Base-by-base conservation (phyloP, 169 alveolate genomes). In the Cryptosporidium bovis region DNA sequence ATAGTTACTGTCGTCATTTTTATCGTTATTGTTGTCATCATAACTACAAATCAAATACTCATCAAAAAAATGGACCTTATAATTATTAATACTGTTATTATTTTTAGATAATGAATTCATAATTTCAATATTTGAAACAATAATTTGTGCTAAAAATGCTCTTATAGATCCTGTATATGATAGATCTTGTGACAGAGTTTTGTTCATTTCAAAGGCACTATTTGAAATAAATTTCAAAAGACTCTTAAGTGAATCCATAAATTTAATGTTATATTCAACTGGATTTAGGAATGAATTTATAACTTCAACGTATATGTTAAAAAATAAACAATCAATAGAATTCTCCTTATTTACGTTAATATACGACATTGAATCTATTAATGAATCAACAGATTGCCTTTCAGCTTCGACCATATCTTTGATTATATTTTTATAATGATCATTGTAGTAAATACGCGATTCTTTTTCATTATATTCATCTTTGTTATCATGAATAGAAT, bases 101-200 rank as follows among this genome's bases (percentile, higher is more conserved):
- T 31, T 20, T 12, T 7, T 33, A 33, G 5, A 8, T 16, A 10
- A 33, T 29, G 83, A 55, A 33, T 36, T 56, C 40, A 51, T 53
- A 13, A 62, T 18, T 29, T 77, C 87, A 56, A 77, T 51, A 62
- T 77, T 71, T 13, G 87, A 58, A 60, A 77, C 34, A 33, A 48
- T 48, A 20, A 77, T 44, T 24, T 77, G 87, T 13, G 87, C 65
- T 15, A 77, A 24, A 62, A 77, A 77, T 5, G 87, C 87, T 46
- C 53, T 77, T 6, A 77, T 34, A 13, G 87, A 56, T 24, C 77
- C 77, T 46, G 64, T 13, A 13, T 27, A 46, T 20, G 69, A 13
- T 29, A 40, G 13, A 0, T 71, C 84, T 13, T 12, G 51, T 24
- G 82, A 27, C 8, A 27, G 8, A 6, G 10, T 40, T 40, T 40